Conservation (phyloP, 495 filamentous ascomycete species). For the Alectoria sarmentosa region DNA sequence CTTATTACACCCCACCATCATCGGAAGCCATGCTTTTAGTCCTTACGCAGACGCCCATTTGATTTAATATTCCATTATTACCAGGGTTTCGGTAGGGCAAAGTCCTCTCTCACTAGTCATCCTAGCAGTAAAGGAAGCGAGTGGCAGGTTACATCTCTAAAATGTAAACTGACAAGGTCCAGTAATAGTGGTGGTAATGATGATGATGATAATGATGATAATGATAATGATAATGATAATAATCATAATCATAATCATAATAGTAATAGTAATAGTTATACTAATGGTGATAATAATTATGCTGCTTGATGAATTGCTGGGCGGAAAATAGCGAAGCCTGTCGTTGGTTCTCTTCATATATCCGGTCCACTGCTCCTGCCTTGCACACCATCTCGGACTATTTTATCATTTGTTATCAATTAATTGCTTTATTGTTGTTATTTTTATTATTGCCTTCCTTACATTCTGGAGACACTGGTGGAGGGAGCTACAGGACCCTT, state of each 20-base stretch:
- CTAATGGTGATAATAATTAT: not conserved
- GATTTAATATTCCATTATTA: too few species aligned
- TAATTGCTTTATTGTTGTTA: too few species aligned
- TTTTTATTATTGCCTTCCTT: not conserved
- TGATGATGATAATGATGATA: not conserved
- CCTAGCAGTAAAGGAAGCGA: slow-evolving; percentile 4
- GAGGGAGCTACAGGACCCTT: too few species aligned
- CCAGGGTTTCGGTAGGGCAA: not conserved
- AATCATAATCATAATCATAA: not conserved
- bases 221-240: not conserved
- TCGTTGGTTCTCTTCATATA: slow-evolving; percentile 21
- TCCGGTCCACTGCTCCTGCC: slow-evolving; percentile 15
- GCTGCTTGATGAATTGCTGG: not conserved
- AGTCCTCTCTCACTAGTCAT: not conserved
- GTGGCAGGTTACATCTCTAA: not conserved
- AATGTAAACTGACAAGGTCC: not conserved
- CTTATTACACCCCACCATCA: slow-evolving; percentile 15
- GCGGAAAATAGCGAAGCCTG: slow-evolving; percentile 12
- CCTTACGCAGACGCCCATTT: slow-evolving; percentile 1
- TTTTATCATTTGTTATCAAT: too few species aligned
- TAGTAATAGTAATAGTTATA: not conserved
- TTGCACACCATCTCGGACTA: slow-evolving; percentile 2
- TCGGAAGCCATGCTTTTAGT: not conserved
- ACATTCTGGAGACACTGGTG: not conserved
- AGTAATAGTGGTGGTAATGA: not conserved